phyloP scores from a whole-genome alignment of 768 basidiomycete genomes.

The Crepidotus variabilis region DNA sequence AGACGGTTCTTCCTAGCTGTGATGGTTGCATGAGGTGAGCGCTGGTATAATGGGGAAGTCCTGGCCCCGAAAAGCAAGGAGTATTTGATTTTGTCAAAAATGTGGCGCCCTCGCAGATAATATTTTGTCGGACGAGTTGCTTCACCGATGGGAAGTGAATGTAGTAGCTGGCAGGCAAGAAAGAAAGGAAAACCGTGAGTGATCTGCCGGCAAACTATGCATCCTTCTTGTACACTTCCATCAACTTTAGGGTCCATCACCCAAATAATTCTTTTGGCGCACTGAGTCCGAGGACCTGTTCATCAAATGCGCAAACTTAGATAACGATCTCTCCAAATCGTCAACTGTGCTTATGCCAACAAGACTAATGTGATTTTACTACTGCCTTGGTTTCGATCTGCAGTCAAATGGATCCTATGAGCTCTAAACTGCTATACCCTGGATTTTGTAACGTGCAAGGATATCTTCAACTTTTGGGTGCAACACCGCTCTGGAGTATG shows the following conservation, averaged over 20 bases:
- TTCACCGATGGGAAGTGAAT: neutral
- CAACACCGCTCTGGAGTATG: neutral
- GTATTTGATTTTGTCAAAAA: neutral
- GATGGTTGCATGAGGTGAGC: conserved; percentile 26
- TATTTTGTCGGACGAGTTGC: neutral
- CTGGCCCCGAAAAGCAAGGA: neutral
- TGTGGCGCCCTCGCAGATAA: neutral
- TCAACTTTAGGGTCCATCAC: neutral
- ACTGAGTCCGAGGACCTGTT: too few relatives aligned
- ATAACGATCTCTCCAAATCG: neutral
- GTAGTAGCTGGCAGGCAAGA: neutral
- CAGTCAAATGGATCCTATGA: neutral
- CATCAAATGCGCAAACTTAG: neutral
- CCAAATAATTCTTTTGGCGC: neutral
- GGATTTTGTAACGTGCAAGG: neutral
- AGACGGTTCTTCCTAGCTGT: conserved; percentile 25
- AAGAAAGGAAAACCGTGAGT: neutral
- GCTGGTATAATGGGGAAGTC: neutral
- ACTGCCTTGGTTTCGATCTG: neutral
- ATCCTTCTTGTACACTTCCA: neutral
- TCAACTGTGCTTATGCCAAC: neutral
- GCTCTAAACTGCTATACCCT: neutral
- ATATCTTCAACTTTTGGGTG: neutral
- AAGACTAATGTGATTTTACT: neutral
- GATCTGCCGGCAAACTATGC: neutral